Base-by-base conservation (phyloP, 2,329 filamentous ascomycete genomes). In the Nemania sp. region DNA sequence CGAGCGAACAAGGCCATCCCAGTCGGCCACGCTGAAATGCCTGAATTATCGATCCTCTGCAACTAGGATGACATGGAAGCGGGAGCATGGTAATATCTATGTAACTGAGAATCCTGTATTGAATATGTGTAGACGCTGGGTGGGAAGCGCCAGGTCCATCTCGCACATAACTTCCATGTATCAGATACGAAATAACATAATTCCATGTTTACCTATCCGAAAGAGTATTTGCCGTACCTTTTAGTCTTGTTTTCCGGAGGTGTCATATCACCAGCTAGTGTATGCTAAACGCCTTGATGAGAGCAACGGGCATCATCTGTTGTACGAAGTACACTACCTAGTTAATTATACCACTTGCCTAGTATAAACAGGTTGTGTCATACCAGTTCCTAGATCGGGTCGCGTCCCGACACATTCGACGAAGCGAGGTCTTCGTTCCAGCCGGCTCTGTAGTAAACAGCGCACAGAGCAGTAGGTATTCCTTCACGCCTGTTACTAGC, bases 1-100 rank as follows among this genome's bases (percentile, higher is more conserved):
- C 56, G 52, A 52, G 57, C 43, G 49, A 41, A 56, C 59, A 61
- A 49, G 54, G 34, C 45, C 49, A 62, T 55, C 62, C 64, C 30
- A 54, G 61, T 59, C 54, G 46, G 24, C 55, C 54, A 41, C 40
- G 42, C 37, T 31, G 45, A 54, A 53, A 53, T 34, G 50, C 45
- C 56, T 40, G 53, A 22, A 55, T 56, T 56, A 55, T 57, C 34
- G 40, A 49, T 45, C 41, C 49, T 37, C 44, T 45, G 17, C 40
- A 40, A 12, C 47, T 20, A 15, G 47, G 36, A 34, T 26, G 17
- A 39, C 45, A 12, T 43, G 31, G 43, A 36, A 36, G 43, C 20
- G 37, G 17, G 33, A 46, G 28, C 34, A 40, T 40, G 19, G 54
- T 49, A 30, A 31, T 44, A 46, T 46, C 46, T 30, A 24, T 23